Evolutionary conservation across 805 yeast genomes (phyloP).

Genomic region (Saccharomycopsis sp.): DNA sequence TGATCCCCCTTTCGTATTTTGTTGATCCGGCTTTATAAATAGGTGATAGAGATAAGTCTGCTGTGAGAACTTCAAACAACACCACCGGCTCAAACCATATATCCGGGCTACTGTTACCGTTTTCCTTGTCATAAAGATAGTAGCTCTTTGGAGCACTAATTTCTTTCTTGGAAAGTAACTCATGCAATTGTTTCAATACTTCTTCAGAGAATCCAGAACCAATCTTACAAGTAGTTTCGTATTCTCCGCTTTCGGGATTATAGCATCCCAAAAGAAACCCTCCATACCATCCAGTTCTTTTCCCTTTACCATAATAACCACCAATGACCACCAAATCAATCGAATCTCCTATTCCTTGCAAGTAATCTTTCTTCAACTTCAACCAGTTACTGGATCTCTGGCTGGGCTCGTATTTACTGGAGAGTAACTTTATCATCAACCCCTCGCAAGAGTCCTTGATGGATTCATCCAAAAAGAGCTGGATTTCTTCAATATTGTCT

Average conservation of each 20-base stretch:
- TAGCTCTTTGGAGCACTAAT: slow-evolving; percentile 58
- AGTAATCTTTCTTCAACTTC: slow-evolving; percentile 88
- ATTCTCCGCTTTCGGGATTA: slow-evolving; percentile 86
- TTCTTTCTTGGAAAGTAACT: slow-evolving; percentile 60
- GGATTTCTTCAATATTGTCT: slow-evolving; percentile 65
- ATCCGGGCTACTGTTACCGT: slow-evolving; percentile 71
- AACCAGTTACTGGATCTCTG: slow-evolving; percentile 94
- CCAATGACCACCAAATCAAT: slow-evolving; percentile 90
- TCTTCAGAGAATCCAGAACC: slow-evolving; percentile 97
- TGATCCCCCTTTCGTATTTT: slow-evolving; percentile 73
- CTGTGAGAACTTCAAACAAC: slow-evolving; percentile 84
- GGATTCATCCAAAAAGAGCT: slow-evolving; percentile 78
- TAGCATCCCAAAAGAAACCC: slow-evolving; percentile 89
- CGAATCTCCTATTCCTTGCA: slow-evolving; percentile 94
- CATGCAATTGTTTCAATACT: slow-evolving; percentile 53
- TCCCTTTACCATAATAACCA: slow-evolving; percentile 89
- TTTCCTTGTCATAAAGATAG: slow-evolving; percentile 53
- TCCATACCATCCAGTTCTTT: slow-evolving; percentile 91
- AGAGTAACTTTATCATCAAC: slow-evolving; percentile 85
- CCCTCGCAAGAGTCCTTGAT: slow-evolving; percentile 92
- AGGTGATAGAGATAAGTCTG: slow-evolving; percentile 85
- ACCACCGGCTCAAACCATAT: slow-evolving; percentile 89
- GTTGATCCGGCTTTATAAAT: slow-evolving; percentile 77
- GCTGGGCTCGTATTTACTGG: slow-evolving; percentile 86
- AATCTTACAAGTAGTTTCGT: slow-evolving; percentile 91